These are phyloP conservation scores for Phytophthora megakarya DNA, from an alignment of 352 stramenopile species.

Conservation along the genomic window DNA sequence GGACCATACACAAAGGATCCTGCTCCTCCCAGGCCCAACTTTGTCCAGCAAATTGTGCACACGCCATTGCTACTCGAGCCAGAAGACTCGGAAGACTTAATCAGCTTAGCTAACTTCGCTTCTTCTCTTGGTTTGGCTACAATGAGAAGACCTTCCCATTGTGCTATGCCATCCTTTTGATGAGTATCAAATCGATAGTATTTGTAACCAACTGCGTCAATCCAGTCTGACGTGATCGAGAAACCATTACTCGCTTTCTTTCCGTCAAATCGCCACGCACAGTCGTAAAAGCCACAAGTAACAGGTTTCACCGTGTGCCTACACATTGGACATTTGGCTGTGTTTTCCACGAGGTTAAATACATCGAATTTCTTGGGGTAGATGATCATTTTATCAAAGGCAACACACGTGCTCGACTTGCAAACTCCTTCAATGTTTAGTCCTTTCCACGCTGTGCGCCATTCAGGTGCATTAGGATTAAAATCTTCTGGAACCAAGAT, in stretches of 20 bases:
- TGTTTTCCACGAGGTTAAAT: constrained; percentile 32
- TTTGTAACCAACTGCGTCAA: constrained; percentile 9
- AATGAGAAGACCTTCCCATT: constrained; percentile 26
- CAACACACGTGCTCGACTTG: constrained; percentile 10
- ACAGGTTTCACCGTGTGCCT: constrained; percentile 15
- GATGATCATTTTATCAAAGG: constrained; percentile 29
- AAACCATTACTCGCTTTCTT: not conserved
- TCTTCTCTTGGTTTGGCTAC: constrained; percentile 3
- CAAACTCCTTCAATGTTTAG: constrained; percentile 44
- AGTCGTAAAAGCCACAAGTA: constrained; percentile 44
- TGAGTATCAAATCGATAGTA: constrained; percentile 30
- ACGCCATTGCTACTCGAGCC: not conserved
- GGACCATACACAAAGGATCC: not conserved
- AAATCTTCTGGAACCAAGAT: constrained; percentile 19
- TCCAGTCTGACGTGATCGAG: constrained; percentile 32
- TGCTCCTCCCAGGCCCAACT: not conserved
- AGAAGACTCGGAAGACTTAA: not conserved
- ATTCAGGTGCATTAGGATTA: constrained; percentile 3
- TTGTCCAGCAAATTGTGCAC: constrained; percentile 14
- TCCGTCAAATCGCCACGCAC: constrained; percentile 41
- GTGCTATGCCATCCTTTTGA: constrained; percentile 1
- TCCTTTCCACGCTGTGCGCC: constrained; percentile 13
- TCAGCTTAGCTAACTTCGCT: not conserved
- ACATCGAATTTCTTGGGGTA: constrained; percentile 5
- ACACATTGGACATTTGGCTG: constrained; percentile 25